Evolutionary conservation across 1,284 basidiomycete genomes (phyloP).

Genomic region (Leccinum pseudoinsigne): DNA sequence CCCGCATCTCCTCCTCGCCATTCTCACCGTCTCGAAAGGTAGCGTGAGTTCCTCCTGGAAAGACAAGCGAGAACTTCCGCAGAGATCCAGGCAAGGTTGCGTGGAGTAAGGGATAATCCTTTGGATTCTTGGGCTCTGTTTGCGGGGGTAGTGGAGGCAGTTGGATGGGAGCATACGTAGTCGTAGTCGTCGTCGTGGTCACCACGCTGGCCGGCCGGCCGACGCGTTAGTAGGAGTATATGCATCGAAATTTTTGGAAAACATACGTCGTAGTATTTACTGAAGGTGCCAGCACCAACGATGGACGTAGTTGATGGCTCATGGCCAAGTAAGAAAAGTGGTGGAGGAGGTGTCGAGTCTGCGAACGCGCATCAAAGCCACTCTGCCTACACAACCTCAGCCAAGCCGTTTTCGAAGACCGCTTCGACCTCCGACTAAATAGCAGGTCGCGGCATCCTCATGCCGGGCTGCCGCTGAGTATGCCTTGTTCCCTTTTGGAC

Average conservation of each 20-base stretch:
- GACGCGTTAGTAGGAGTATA: slow-evolving; percentile 29
- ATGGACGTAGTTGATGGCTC: slow-evolving; percentile 57
- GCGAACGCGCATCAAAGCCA: slow-evolving; percentile 37
- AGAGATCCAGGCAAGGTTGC: slow-evolving; percentile 68
- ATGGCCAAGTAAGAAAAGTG: slow-evolving; percentile 40
- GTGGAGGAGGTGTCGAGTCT: slow-evolving; percentile 22
- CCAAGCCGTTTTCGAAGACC: slow-evolving; percentile 27
- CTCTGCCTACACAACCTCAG: slow-evolving; percentile 35
- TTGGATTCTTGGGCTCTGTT: slow-evolving; percentile 70
- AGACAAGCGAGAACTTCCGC: slow-evolving; percentile 71
- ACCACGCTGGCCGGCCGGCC: slow-evolving; percentile 58
- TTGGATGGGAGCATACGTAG: slow-evolving; percentile 79
- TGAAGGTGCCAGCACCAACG: slow-evolving; percentile 68
- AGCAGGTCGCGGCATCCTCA: slow-evolving; percentile 14
- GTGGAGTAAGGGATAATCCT: slow-evolving; percentile 73
- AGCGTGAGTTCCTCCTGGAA: slow-evolving; percentile 75
- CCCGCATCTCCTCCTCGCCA: slow-evolving; percentile 63
- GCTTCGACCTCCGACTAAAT: slow-evolving; percentile 26
- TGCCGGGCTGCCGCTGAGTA: slow-evolving; percentile 22
- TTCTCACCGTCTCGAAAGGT: slow-evolving; percentile 71
- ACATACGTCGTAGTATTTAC: slow-evolving; percentile 77
- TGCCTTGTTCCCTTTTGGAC: slow-evolving; percentile 4
- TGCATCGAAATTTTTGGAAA: slow-evolving; percentile 3
- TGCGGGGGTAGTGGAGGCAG: slow-evolving; percentile 69
- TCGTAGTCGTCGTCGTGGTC: slow-evolving; percentile 84